Evolutionary conservation across 352 stramenopile species (phyloP).

Genomic region (Elongisporangium senticosum): DNA sequence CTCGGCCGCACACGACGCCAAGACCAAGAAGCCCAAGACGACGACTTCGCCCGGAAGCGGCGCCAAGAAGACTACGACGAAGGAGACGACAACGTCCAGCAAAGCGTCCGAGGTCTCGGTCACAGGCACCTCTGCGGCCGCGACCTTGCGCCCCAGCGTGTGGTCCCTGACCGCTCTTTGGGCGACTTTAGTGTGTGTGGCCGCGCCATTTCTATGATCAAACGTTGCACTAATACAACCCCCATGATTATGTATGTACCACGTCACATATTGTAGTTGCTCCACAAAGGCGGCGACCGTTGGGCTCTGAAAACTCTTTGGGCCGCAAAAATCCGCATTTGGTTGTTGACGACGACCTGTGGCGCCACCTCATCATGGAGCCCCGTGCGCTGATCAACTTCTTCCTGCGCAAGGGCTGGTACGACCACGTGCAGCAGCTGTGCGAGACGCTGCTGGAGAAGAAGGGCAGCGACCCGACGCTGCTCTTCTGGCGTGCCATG

Average conservation of each 20-base stretch:
- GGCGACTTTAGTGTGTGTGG: neutral
- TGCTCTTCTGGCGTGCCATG: constrained; percentile 87
- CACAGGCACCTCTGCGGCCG: neutral
- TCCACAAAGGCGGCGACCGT: neutral
- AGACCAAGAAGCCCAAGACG: neutral
- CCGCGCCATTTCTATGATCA: neutral
- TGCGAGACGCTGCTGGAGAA: constrained; percentile 80
- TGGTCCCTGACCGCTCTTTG: neutral
- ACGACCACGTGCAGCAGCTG: constrained; percentile 76
- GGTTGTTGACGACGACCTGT: neutral
- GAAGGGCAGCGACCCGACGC: constrained; percentile 67
- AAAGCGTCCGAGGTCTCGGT: neutral
- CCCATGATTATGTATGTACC: neutral
- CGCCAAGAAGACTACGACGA: neutral
- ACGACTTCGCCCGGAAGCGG: neutral
- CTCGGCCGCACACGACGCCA: neutral
- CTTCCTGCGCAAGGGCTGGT: constrained; percentile 86
- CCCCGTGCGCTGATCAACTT: constrained; percentile 79
- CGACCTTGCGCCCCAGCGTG: neutral
- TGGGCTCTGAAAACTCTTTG: neutral
- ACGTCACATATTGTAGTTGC: neutral
- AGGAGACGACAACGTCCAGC: neutral
- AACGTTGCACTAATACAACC: neutral
- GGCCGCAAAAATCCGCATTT: neutral
- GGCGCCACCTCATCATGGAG: constrained; percentile 29